Evolutionary conservation across 257 asterid species (phyloP), one percentile per base, ranked within the genome.

Genomic region (Lycium barbarum): DNA sequence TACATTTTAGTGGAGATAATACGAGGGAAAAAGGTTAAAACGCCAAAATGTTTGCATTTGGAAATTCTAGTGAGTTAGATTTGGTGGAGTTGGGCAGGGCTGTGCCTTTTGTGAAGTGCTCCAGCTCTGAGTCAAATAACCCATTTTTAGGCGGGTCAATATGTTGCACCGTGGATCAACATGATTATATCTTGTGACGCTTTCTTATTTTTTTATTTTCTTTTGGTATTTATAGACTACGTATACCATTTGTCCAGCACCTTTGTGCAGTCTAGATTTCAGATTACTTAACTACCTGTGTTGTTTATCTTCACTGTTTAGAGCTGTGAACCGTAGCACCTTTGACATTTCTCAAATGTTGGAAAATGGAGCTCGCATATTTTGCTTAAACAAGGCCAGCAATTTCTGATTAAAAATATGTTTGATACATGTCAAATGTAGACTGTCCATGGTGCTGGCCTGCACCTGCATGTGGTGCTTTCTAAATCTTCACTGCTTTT

Each of bases 1-100:
- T 72, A 72, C 57, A 73, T 74, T 36, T 73, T 47, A 49, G n/a
- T 73, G 17, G 59, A 47, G 43, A 74, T 22, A 72, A 72, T 6
- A 22, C 2, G 20, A 49, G 8, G 20, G 81, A 12, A 49, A 47
- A 22, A 20, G 40, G 0, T 47, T n/a, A 20, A 74, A 74, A 49
- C 1, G 0, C 61, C 2, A 14, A 20, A 0, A 47, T 12, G 81
- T 20, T 47, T 47, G 61, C 81, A 5, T 49, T 0, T 49, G 43
- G 13, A 20, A 74, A 74, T 13, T 74, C 62, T 10, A 20, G 45
- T 7, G 14, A 49, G 62, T 74, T 7, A 74, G 0, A 49, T 49
- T 6, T 13, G 20, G 22, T 49, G 81, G 22, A 74, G 61, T 20
- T 47, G 47, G 59, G 2, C 12, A 12, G 81, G 61, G 20, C 7